Conservation (phyloP, 352 stramenopile species). For the Phytopythium litorale region DNA sequence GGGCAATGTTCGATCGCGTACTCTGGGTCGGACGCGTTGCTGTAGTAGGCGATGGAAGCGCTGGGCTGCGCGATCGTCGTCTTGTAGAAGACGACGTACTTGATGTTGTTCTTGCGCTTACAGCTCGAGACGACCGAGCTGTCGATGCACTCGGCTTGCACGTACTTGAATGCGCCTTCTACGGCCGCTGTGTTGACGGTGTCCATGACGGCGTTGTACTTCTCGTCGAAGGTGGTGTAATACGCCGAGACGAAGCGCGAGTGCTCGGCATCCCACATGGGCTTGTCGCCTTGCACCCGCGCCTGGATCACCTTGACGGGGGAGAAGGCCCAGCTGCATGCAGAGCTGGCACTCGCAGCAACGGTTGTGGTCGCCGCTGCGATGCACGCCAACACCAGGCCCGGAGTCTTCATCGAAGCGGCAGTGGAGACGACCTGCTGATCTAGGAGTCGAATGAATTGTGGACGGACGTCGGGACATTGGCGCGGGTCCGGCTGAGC, state of each 20-base stretch:
- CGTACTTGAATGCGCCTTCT: slow-evolving; percentile 57
- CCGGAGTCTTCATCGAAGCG: background rate
- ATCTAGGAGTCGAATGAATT: background rate
- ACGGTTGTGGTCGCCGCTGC: background rate
- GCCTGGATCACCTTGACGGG: slow-evolving; percentile 37
- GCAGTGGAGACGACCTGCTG: background rate
- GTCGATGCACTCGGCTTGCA: slow-evolving; percentile 62
- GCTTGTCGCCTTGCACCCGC: slow-evolving; percentile 47
- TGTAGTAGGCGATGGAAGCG: slow-evolving; percentile 39
- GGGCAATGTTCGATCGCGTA: slow-evolving; percentile 43
- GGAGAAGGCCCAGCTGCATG: background rate
- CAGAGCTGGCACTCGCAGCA: too few relatives aligned
- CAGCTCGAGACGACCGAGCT: slow-evolving; percentile 28
- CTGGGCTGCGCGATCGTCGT: slow-evolving; percentile 40
- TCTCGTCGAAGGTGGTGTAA: slow-evolving; percentile 30
- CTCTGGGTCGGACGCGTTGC: slow-evolving; percentile 17
- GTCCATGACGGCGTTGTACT: slow-evolving; percentile 38
- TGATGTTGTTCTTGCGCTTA: slow-evolving; percentile 53
- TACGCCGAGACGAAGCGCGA: slow-evolving; percentile 34
- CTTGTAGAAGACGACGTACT: slow-evolving; percentile 63
- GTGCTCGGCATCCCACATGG: slow-evolving; percentile 4
- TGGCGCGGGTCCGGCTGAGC: too few relatives aligned
- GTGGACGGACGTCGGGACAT: background rate
- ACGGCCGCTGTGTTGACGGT: slow-evolving; percentile 51
- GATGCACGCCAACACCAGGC: background rate